A percentile compares a stretch with the other conserved stretches of the same genome.
phyloP scores from a whole-genome alignment of 176 grass and related monocot species.

The Zoysia japonica region DNA sequence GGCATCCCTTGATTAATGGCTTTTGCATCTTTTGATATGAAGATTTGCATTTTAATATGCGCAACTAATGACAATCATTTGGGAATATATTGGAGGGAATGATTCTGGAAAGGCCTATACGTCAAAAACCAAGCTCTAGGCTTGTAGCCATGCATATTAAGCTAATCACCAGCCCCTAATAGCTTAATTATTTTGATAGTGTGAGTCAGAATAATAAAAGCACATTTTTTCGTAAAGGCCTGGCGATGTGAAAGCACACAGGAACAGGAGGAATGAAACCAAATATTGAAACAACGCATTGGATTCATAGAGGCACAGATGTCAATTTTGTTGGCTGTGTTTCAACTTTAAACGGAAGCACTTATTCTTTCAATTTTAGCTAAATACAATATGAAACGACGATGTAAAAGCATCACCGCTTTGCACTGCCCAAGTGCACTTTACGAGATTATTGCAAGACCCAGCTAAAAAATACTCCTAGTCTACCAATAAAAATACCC shows the following conservation, averaged over 20 bases:
- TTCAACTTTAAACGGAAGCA: conserved; percentile 33
- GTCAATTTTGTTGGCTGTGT: conserved; percentile 27
- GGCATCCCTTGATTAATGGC: conserved; percentile 49
- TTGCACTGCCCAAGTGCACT: not conserved
- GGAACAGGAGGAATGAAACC: conserved; percentile 13
- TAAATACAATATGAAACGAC: conserved; percentile 8
- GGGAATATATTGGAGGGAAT: conserved; percentile 44
- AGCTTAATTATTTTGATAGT: conserved; percentile 14
- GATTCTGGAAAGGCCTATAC: conserved; percentile 29
- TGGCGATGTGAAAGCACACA: not conserved
- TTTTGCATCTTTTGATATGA: conserved; percentile 47
- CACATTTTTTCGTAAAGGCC: conserved; percentile 20
- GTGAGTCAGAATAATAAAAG: conserved; percentile 19
- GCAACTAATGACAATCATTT: conserved; percentile 43
- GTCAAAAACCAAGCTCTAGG: conserved; percentile 33
- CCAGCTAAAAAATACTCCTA: not conserved
- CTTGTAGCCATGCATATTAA: conserved; percentile 54
- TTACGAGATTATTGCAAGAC: not conserved
- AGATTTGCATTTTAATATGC: conserved; percentile 32
- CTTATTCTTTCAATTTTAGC: conserved; percentile 1
- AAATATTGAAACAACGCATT: conserved; percentile 4
- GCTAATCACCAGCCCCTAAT: conserved; percentile 27
- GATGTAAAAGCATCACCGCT: not conserved
- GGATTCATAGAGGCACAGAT: conserved; percentile 9
- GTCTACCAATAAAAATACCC: not conserved